These are phyloP conservation scores for Pseudovirgaria hyperparasitica DNA, from an alignment of 2,329 filamentous ascomycete genomes.

Conservation along the genomic window DNA sequence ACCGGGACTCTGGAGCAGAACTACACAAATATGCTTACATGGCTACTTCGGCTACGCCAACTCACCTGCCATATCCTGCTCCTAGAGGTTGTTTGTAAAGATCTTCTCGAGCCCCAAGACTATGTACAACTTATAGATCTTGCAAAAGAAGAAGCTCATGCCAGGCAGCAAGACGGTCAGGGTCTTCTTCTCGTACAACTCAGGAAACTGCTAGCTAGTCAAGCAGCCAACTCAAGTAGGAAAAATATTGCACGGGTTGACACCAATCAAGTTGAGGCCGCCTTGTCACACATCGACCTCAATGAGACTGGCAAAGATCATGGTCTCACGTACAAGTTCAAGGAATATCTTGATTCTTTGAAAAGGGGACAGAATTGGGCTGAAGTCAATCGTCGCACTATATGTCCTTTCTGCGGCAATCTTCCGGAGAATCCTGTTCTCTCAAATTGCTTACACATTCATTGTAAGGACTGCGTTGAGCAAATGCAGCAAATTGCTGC, in stretches of 20 bases:
- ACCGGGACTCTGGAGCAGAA: constrained; percentile 16
- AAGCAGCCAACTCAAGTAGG: constrained; percentile 1
- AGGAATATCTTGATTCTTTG: constrained; percentile 26
- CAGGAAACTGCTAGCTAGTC: constrained; percentile 16
- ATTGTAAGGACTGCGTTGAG: constrained; percentile 38
- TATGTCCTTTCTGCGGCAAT: constrained; percentile 33
- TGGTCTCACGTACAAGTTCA: constrained; percentile 27
- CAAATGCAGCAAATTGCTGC: constrained; percentile 17
- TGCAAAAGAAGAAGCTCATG: constrained; percentile 11
- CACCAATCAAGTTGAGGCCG: constrained; percentile 3
- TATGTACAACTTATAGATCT: constrained; percentile 30
- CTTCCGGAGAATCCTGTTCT: constrained; percentile 23
- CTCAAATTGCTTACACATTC: constrained; percentile 43
- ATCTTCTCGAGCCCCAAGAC: constrained; percentile 32
- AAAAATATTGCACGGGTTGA: constrained; percentile 9
- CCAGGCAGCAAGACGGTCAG: constrained; percentile 4
- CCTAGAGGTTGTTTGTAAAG: constrained; percentile 31
- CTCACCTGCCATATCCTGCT: constrained; percentile 37
- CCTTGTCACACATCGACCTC: constrained; percentile 1
- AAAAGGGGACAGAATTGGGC: constrained; percentile 20
- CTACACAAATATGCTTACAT: constrained; percentile 27
- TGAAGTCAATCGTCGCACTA: constrained; percentile 27
- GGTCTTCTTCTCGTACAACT: constrained; percentile 14
- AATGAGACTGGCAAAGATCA: constrained; percentile 17
- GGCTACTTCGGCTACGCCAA: constrained; percentile 40